Evolutionary conservation across 2,329 filamentous ascomycete genomes (phyloP).

Genomic region (Xylaria sp.): DNA sequence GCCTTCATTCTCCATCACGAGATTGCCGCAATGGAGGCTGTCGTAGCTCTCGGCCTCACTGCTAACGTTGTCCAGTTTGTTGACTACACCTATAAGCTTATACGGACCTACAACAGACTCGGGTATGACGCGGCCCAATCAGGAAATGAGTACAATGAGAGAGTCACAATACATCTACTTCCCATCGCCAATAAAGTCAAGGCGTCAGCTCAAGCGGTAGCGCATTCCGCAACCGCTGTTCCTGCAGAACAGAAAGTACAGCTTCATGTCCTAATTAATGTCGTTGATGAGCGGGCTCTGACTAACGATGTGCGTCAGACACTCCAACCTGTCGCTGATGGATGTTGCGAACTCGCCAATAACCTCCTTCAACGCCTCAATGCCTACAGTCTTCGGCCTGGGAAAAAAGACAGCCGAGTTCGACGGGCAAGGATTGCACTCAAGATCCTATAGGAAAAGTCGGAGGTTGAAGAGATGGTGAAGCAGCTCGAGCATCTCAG

Average conservation of each 20-base stretch:
- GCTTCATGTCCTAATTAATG: neutral
- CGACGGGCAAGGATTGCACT: neutral
- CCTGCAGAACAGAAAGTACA: neutral
- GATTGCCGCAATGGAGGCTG: conserved; percentile 27
- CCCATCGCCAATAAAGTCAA: neutral
- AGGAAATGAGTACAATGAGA: neutral
- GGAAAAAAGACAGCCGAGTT: neutral
- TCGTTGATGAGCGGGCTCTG: neutral
- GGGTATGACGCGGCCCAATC: neutral
- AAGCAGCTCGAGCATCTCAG: neutral
- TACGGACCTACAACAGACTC: neutral
- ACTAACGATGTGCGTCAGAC: neutral
- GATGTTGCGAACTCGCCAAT: neutral
- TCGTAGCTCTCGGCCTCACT: conserved; percentile 31
- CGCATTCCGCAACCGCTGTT: neutral
- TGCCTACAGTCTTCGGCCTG: neutral
- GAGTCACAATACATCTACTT: neutral
- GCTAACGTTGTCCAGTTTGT: conserved; percentile 27
- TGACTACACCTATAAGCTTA: neutral
- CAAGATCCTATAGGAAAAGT: neutral
- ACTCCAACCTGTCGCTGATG: neutral
- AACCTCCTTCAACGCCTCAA: neutral
- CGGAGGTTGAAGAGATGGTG: neutral
- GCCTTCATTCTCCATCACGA: neutral
- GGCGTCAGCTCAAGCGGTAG: neutral